phyloP scores from a whole-genome alignment of 2,329 filamentous ascomycete species.

The Aspergillus calidoustus region DNA sequence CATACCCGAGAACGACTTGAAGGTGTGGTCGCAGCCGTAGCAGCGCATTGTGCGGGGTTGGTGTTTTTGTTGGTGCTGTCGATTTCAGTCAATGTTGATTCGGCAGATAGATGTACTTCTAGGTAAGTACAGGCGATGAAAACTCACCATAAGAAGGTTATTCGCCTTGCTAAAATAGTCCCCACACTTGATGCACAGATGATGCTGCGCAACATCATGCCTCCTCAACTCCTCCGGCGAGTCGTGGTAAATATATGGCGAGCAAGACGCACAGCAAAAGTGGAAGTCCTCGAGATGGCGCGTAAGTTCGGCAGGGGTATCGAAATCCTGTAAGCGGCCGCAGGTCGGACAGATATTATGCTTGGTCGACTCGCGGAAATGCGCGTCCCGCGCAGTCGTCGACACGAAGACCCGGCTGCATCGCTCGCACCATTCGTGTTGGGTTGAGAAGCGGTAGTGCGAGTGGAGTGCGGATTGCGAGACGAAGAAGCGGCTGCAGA shows the following conservation, averaged over 20 bases:
- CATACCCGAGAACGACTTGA: constrained; percentile 1
- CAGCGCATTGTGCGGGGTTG: neutral
- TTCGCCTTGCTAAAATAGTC: neutral
- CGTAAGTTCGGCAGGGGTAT: neutral
- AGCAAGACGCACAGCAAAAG: neutral
- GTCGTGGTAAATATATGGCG: neutral
- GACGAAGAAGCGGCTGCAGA: neutral
- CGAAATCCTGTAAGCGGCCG: neutral
- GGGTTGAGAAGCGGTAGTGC: constrained; percentile 14
- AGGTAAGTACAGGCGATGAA: neutral
- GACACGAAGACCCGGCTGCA: constrained; percentile 21
- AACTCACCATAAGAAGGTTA: neutral
- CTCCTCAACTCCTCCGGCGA: neutral
- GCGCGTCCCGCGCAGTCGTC: constrained; percentile 13
- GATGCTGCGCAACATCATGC: neutral
- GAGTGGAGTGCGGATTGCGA: neutral
- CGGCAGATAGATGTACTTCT: neutral
- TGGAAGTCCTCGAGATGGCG: neutral
- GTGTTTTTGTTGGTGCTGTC: neutral
- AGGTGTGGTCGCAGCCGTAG: neutral
- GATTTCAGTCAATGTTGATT: neutral
- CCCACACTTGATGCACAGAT: neutral
- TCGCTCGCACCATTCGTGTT: constrained; percentile 21
- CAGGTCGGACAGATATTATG: constrained; percentile 19
- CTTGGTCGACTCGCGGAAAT: constrained; percentile 18